phyloP scores from a whole-genome alignment of 169 alveolate species.

The Plasmodium malariae region DNA sequence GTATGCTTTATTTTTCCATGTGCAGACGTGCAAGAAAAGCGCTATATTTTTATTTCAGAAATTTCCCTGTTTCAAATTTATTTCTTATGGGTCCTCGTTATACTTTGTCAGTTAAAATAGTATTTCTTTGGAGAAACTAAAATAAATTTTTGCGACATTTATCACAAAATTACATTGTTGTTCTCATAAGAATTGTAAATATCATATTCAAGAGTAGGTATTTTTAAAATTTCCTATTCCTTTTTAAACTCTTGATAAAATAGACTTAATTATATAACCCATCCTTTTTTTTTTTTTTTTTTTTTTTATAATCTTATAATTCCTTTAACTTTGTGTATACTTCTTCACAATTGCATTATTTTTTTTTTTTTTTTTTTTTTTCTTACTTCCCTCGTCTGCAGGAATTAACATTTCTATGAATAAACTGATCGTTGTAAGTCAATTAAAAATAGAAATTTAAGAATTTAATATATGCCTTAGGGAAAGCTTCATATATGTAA shows the following conservation, averaged over 20 bases:
- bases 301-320: too few species aligned
- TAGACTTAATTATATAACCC: neutral
- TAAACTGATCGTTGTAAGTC: too few species aligned
- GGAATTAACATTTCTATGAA: neutral
- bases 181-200: neutral
- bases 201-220: conserved; percentile 5
- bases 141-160: neutral
- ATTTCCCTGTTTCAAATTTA: conserved; percentile 12
- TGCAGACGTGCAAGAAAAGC: neutral
- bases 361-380: too few species aligned
- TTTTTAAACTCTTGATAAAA: neutral
- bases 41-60: neutral
- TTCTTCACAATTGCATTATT: neutral
- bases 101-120: conserved; percentile 4
- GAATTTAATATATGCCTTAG: neutral
- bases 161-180: neutral
- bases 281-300: neutral
- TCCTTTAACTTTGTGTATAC: neutral
- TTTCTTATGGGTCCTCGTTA: neutral
- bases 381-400: too few species aligned
- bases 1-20: too few species aligned
- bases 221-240: neutral
- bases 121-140: neutral
- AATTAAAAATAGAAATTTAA: neutral
- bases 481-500: neutral